Evolutionary conservation across 306 rosid species (phyloP), one percentile per base, ranked within the genome.

Genomic region (Gynostemma pentaphyllum): DNA sequence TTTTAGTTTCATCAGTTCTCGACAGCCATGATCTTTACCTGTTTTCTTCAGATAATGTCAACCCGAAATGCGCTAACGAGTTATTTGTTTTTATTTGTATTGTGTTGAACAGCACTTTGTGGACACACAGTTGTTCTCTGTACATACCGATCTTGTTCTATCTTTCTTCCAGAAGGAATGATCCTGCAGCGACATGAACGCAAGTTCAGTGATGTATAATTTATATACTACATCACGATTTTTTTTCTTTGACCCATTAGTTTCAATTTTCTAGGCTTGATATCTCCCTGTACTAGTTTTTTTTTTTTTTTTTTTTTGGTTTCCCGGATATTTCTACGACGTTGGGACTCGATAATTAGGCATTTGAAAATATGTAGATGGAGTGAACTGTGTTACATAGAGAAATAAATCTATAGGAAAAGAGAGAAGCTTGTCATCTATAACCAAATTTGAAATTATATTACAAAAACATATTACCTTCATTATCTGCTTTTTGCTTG

Each of bases 161-260:
- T 94, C 95, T 9, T 86, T 84, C 84, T 82, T 94, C 86, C 97
- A 94, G 78, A 89, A 81, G 87, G 90, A 92, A 75, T 92, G 83
- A 77, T 51, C 53, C 0, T 18, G 15, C 59, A 71, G 69, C 63
- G 44, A 71, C 80, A 8, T 50, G 87, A 81, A 83, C 78, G 71
- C 67, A 80, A 83, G 82, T 83, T 81, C 87, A 72, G 69, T 69
- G 68, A 32, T 79, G 80, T 78, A 53, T 79, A 70, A 70, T 52
- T 70, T 75, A 64, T 74, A 48, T 48, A 39, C 19, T 34, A 28
- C 64, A 24, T 37, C 72, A 62, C 59, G 23, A 75, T 62, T 29
- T 52, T 56, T 66, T 16, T 34, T 55, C 19, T 72, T 68, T 66
- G 51, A 57, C 34, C 39, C 68, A 39, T 45, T 62, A 63, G 51